phyloP scores from a whole-genome alignment of 2,329 filamentous ascomycete species.

The Macroventuria anomochaeta region DNA sequence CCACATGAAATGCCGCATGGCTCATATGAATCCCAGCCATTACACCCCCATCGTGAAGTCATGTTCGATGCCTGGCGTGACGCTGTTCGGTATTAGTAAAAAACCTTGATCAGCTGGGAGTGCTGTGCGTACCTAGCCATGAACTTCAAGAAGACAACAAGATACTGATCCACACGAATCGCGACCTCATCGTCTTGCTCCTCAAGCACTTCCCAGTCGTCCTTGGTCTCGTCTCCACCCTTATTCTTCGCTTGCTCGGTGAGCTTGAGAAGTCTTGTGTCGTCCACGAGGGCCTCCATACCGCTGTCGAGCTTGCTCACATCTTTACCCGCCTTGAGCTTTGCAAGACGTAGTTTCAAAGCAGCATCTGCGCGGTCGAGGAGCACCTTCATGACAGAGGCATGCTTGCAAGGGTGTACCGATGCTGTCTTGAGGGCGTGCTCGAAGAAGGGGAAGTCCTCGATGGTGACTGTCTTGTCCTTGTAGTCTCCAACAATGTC shows the following conservation, averaged over 20 bases:
- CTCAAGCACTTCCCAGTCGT: slow-evolving; percentile 69
- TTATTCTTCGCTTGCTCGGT: slow-evolving; percentile 56
- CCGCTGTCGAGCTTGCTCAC: slow-evolving; percentile 63
- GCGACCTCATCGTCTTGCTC: slow-evolving; percentile 75
- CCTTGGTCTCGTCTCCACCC: slow-evolving; percentile 50
- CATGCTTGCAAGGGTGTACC: slow-evolving; percentile 96
- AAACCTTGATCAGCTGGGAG: slow-evolving; percentile 51
- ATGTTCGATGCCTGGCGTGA: slow-evolving; percentile 96
- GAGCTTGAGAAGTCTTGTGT: slow-evolving; percentile 70
- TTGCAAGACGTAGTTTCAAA: slow-evolving; percentile 84
- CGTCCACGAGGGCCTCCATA: slow-evolving; percentile 86
- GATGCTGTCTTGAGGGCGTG: slow-evolving; percentile 94
- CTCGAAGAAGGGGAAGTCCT: slow-evolving; percentile 95
- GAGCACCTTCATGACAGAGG: slow-evolving; percentile 96
- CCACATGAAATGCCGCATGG: not conserved
- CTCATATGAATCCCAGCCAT: slow-evolving; percentile 22
- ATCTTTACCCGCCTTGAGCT: slow-evolving; percentile 69
- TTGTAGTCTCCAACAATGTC: slow-evolving; percentile 97
- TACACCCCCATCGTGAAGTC: slow-evolving; percentile 97
- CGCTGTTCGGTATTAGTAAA: slow-evolving; percentile 70
- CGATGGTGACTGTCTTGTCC: slow-evolving; percentile 97
- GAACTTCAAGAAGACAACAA: slow-evolving; percentile 86
- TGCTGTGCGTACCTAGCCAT: slow-evolving; percentile 53
- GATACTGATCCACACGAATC: slow-evolving; percentile 86
- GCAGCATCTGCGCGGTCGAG: slow-evolving; percentile 94